Percentiles rank a stretch among this genome's conserved stretches.
These are phyloP conservation scores for Alternaria burnsii DNA, from an alignment of 2,329 filamentous ascomycete genomes.

Conservation along the genomic window DNA sequence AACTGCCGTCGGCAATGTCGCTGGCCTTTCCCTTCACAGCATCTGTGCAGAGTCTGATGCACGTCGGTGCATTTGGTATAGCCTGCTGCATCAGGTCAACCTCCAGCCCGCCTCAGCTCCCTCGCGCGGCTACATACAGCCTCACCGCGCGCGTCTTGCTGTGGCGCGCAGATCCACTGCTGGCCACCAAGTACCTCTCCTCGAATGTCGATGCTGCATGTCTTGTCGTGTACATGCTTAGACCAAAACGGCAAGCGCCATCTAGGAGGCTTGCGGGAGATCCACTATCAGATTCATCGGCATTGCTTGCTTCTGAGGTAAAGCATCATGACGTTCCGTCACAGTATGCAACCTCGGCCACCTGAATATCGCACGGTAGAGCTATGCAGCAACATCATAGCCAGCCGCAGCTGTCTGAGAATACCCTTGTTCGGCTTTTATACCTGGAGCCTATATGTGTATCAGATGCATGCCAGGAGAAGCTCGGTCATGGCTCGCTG, in stretches of 20 bases:
- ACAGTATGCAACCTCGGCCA: slow-evolving; percentile 35
- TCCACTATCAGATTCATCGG: slow-evolving; percentile 26
- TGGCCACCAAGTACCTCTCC: slow-evolving; percentile 15
- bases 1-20: slow-evolving; percentile 14
- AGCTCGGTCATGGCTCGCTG: slow-evolving; percentile 31
- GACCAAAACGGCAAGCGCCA: slow-evolving; percentile 27
- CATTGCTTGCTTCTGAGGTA: slow-evolving; percentile 31
- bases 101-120: slow-evolving; percentile 41
- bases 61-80: slow-evolving; percentile 29
- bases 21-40: slow-evolving; percentile 27
- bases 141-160: slow-evolving; percentile 38
- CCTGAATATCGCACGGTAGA: slow-evolving; percentile 23
- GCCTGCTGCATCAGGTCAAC: slow-evolving; percentile 30
- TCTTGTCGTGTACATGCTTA: slow-evolving; percentile 25
- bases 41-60: slow-evolving; percentile 29
- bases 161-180: slow-evolving; percentile 26
- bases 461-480: slow-evolving; percentile 29
- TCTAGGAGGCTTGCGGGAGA: slow-evolving; percentile 29
- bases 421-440: slow-evolving; percentile 10
- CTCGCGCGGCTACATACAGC: slow-evolving; percentile 40
- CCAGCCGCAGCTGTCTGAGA: slow-evolving; percentile 19
- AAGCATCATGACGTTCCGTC: slow-evolving; percentile 17
- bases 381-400: slow-evolving; percentile 12
- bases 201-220: slow-evolving; percentile 27
- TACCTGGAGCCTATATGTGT: background rate